phyloP scores from a whole-genome alignment of 306 rosid genomes.

The Hylodesmum podocarpum region DNA sequence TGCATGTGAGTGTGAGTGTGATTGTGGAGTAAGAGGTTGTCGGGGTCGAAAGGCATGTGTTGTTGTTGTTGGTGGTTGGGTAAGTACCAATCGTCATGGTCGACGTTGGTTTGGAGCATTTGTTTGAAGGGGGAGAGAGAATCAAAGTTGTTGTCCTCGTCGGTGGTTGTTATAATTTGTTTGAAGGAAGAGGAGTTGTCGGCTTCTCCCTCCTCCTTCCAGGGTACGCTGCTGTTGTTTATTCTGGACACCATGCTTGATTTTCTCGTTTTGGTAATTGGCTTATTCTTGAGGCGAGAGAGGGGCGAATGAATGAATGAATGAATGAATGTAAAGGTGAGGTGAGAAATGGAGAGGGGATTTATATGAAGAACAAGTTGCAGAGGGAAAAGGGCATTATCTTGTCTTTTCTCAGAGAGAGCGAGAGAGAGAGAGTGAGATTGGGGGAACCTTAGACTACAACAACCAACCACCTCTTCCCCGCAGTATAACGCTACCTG shows the following conservation, averaged over 20 bases:
- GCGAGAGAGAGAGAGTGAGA: neutral
- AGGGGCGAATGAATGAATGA: constrained; percentile 20
- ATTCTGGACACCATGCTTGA: constrained; percentile 58
- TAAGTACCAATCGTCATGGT: constrained; percentile 76
- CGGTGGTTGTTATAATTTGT: neutral
- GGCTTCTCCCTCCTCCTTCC: constrained; percentile 57
- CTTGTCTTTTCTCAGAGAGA: too few relatives aligned
- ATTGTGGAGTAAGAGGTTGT: constrained; percentile 51
- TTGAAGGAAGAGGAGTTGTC: too few relatives aligned
- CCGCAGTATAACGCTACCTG: neutral
- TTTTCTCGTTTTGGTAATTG: neutral
- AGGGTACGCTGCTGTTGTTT: constrained; percentile 41
- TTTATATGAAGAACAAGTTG: too few relatives aligned
- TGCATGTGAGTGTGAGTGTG: constrained; percentile 66
- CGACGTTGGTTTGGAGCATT: constrained; percentile 58
- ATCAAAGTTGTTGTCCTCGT: constrained; percentile 29
- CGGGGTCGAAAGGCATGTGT: constrained; percentile 41
- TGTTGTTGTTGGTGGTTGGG: constrained; percentile 44
- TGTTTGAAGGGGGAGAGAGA: constrained; percentile 63
- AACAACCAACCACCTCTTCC: constrained; percentile 3
- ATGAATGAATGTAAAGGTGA: too few relatives aligned
- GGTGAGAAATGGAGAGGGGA: neutral
- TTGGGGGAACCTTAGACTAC: constrained; percentile 25
- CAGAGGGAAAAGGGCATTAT: constrained; percentile 40
- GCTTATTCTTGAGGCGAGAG: too few relatives aligned